These are phyloP conservation scores for Rhynchospora breviuscula DNA, from an alignment of 176 grass and related monocot genomes.

Conservation along the genomic window DNA sequence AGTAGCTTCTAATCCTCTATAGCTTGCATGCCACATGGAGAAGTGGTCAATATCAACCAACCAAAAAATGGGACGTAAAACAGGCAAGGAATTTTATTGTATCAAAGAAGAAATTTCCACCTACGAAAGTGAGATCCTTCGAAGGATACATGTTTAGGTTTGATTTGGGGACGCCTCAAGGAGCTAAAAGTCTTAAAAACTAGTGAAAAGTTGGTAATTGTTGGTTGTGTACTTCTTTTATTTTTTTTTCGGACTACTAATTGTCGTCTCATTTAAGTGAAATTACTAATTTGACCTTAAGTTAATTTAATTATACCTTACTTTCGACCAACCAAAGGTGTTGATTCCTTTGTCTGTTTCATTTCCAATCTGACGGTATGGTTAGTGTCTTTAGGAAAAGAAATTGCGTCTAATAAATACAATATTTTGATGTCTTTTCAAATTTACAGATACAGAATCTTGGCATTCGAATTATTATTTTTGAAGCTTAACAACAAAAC, in stretches of 20 bases:
- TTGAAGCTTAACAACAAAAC: neutral
- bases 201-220: slow-evolving; percentile 70
- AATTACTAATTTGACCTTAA: neutral
- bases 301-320: neutral
- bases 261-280: neutral
- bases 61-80: neutral
- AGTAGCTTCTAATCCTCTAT: neutral
- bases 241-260: neutral
- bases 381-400: neutral
- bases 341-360: neutral
- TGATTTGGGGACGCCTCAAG: slow-evolving; percentile 35
- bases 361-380: too few species aligned
- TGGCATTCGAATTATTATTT: too few species aligned
- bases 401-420: neutral
- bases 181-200: slow-evolving; percentile 37
- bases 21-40: neutral
- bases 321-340: neutral
- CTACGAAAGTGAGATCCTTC: neutral
- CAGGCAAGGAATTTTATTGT: neutral
- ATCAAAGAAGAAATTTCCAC: neutral
- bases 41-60: slow-evolving; percentile 29
- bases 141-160: slow-evolving; percentile 47
- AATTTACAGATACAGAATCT: too few species aligned
- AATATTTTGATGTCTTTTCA: neutral
- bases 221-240: slow-evolving; percentile 32